Evolutionary conservation across 306 rosid species (phyloP).

Genomic region (Hippophae tibetana): DNA sequence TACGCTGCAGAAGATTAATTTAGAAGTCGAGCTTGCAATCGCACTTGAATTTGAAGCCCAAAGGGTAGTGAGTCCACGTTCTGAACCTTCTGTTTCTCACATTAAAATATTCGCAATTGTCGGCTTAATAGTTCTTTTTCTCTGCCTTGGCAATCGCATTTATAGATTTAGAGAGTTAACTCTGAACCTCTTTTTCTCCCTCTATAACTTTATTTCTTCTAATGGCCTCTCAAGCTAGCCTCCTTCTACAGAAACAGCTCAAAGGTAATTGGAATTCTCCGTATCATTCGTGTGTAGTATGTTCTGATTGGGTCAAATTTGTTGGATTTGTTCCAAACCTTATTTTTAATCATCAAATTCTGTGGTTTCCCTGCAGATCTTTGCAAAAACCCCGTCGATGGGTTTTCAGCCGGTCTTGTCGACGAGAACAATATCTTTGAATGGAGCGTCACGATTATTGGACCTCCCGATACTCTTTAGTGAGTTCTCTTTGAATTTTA

Average conservation of each 20-base stretch:
- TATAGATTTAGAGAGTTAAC: constrained; percentile 7
- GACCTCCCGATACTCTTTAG: constrained; percentile 99
- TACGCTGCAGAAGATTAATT: background rate
- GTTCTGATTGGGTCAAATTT: constrained; percentile 18
- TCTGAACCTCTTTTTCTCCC: constrained; percentile 8
- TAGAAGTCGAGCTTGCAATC: background rate
- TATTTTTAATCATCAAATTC: constrained; percentile 1
- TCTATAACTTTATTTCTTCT: constrained; percentile 5
- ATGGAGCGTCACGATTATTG: constrained; percentile 98
- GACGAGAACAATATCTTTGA: constrained; percentile 86
- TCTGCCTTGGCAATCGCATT: constrained; percentile 18
- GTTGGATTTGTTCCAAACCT: constrained; percentile 13
- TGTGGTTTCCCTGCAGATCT: constrained; percentile 47
- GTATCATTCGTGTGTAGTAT: background rate
- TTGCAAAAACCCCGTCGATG: constrained; percentile 89
- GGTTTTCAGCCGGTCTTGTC: constrained; percentile 93
- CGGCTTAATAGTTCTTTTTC: constrained; percentile 14
- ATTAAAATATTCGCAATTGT: constrained; percentile 25
- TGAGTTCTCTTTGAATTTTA: constrained; percentile 19
- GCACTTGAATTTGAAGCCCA: constrained; percentile 2
- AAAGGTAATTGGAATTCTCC: constrained; percentile 38
- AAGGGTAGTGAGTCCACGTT: constrained; percentile 4
- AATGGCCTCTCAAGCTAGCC: constrained; percentile 92
- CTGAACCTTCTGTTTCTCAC: constrained; percentile 12
- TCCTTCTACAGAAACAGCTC: constrained; percentile 92